Evolutionary conservation across 768 basidiomycete species (phyloP), one percentile per base, ranked within the genome.

Genomic region (Sporobolomyces pararoseus): DNA sequence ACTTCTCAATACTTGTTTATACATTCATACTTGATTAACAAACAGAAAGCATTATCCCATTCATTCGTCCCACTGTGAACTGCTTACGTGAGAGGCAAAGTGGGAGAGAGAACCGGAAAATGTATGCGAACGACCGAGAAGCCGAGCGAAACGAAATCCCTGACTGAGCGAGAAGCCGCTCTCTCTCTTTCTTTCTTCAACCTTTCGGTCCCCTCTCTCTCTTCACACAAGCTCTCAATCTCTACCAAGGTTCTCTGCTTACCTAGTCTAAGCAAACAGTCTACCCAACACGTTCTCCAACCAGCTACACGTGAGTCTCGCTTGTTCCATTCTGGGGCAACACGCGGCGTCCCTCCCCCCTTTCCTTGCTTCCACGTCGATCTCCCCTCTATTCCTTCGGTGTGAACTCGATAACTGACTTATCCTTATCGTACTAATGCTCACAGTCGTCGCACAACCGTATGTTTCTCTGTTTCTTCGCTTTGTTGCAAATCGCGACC

Each of bases 221-320:
- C 27, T 2, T 31, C 12, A 32, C 21, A n/a, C 39, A n/a, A 35
- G 7, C 17, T 55, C 5, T 3, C 25, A n/a, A 4, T 35, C 31
- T 35, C 42, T 7, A 53, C 34, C 31, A 31, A 17, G 32, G 7
- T 23, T n/a, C 13, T 9, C 34, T 34, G 25, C 50, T n/a, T n/a
- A n/a, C n/a, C n/a, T n/a, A n/a, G n/a, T n/a, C n/a, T n/a, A n/a
- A n/a, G n/a, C n/a, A n/a, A n/a, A n/a, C n/a, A n/a, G n/a, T n/a
- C n/a, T n/a, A n/a, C n/a, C n/a, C 57, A 66, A 25, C 49, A 66
- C 65, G 65, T 66, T 66, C 49, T 59, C 65, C 27, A 66, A 66
- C 58, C 27, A 39, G 25, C 65, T 66, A 50, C 50, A 52, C 65
- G 65, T 66, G 50, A 35, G 65, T 58, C 57, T 23, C 21, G 13